These are phyloP conservation scores for Peronospora tabacina DNA, from an alignment of 352 stramenopile genomes.

Conservation along the genomic window DNA sequence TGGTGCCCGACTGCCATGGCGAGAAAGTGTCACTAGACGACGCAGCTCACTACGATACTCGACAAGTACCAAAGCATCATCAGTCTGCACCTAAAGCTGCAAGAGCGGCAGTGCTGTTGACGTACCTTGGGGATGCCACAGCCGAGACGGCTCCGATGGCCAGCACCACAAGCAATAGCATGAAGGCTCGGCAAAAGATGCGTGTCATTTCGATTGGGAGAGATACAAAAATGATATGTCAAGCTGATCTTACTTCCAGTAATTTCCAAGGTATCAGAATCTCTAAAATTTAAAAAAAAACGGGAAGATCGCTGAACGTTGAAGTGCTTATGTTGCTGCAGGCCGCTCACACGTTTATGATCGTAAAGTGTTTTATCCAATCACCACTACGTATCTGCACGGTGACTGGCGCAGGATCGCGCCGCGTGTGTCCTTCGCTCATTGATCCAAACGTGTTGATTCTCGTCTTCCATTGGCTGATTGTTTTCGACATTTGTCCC, in stretches of 20 bases:
- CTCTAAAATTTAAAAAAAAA: background rate
- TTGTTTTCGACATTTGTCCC: background rate
- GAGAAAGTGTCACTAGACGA: slow-evolving; percentile 66
- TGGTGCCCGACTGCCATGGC: slow-evolving; percentile 70
- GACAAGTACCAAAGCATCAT: background rate
- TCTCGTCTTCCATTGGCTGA: slow-evolving; percentile 5
- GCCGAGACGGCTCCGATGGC: slow-evolving; percentile 4
- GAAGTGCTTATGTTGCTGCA: slow-evolving; percentile 15
- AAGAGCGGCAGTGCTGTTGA: background rate
- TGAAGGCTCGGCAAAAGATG: slow-evolving; percentile 7
- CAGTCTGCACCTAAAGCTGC: background rate
- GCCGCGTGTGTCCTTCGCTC: slow-evolving; percentile 26
- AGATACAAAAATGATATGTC: slow-evolving; percentile 7
- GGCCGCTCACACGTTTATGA: too few species aligned
- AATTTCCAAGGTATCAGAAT: background rate
- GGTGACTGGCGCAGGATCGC: background rate
- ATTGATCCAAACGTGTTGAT: slow-evolving; percentile 25
- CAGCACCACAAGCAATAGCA: slow-evolving; percentile 16
- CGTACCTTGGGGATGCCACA: slow-evolving; percentile 9
- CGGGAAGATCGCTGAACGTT: slow-evolving; percentile 4
- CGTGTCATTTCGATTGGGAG: slow-evolving; percentile 10
- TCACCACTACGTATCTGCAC: background rate
- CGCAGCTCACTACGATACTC: slow-evolving; percentile 47
- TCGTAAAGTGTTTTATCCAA: background rate
- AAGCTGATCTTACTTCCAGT: too few species aligned